These are phyloP conservation scores for Phytophthora uliginosa DNA, from an alignment of 352 stramenopile genomes.

Conservation along the genomic window DNA sequence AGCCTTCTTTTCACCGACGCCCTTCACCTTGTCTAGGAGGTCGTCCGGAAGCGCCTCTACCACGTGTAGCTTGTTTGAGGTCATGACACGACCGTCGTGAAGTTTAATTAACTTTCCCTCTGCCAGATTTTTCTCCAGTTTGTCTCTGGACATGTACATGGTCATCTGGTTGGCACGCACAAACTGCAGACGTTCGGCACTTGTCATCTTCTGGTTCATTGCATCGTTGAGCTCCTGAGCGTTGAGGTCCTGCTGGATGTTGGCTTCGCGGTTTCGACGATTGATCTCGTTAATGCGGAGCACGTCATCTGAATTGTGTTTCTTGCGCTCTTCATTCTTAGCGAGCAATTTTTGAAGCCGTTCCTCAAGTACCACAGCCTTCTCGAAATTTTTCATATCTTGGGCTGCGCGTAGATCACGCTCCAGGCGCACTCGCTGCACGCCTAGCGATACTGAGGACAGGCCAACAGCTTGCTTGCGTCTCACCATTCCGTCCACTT, in stretches of 20 bases:
- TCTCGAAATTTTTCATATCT: constrained; percentile 91
- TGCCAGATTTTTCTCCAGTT: constrained; percentile 84
- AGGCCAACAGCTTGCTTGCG: constrained; percentile 77
- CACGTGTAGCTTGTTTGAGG: constrained; percentile 86
- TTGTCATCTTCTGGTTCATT: constrained; percentile 85
- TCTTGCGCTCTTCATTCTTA: constrained; percentile 78
- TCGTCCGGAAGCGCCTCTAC: constrained; percentile 87
- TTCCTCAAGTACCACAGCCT: constrained; percentile 80
- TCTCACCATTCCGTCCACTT: constrained; percentile 85
- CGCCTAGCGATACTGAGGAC: constrained; percentile 73
- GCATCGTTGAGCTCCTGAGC: constrained; percentile 78
- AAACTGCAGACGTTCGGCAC: constrained; percentile 85
- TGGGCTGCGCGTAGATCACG: constrained; percentile 81
- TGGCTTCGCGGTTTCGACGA: constrained; percentile 80
- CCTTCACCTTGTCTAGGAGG: constrained; percentile 62
- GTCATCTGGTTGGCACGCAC: constrained; percentile 86
- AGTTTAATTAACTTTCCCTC: constrained; percentile 81
- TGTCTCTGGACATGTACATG: constrained; percentile 88
- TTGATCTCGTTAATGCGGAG: constrained; percentile 91
- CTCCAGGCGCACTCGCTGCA: constrained; percentile 85
- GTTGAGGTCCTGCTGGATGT: constrained; percentile 87
- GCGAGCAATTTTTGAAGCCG: constrained; percentile 67
- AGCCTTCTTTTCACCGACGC: constrained; percentile 39
- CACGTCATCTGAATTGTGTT: constrained; percentile 84
- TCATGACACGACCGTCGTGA: constrained; percentile 84